Percentiles rank a stretch among this genome's conserved stretches.
phyloP scores from a whole-genome alignment of 176 grass and related monocot species.

The Themeda triandra region DNA sequence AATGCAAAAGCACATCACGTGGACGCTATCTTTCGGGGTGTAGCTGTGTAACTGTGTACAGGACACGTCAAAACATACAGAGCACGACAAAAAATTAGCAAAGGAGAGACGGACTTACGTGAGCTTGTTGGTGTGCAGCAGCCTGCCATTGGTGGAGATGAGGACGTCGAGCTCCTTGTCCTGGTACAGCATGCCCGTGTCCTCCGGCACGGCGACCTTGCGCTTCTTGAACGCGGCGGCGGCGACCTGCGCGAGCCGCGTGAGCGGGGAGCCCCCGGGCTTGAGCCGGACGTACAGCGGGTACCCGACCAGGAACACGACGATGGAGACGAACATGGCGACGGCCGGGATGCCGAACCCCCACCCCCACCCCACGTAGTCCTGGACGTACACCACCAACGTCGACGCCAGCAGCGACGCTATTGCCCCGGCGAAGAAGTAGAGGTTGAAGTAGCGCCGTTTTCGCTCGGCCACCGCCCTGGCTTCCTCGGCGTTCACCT shows the following conservation, averaged over 20 bases:
- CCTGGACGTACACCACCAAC: conserved; percentile 68
- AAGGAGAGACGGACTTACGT: not conserved
- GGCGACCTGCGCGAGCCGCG: conserved; percentile 39
- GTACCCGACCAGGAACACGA: conserved; percentile 45
- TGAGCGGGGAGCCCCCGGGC: conserved; percentile 47
- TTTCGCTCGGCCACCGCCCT: conserved; percentile 6
- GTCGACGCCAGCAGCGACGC: conserved; percentile 44
- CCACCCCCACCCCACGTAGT: conserved; percentile 59
- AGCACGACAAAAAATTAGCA: not conserved
- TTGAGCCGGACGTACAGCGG: conserved; percentile 44
- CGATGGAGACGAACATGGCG: conserved; percentile 52
- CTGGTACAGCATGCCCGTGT: conserved; percentile 49
- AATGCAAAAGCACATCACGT: not conserved
- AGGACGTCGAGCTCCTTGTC: conserved; percentile 56
- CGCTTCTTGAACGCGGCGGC: conserved; percentile 51
- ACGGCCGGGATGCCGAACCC: conserved; percentile 55
- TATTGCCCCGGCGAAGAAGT: conserved; percentile 59
- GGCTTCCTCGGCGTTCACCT: not conserved
- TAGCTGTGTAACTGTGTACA: not conserved
- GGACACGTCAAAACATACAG: not conserved
- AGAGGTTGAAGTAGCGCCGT: conserved; percentile 77
- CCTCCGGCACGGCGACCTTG: conserved; percentile 28
- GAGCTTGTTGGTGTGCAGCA: conserved; percentile 51
- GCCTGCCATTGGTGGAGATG: conserved; percentile 62
- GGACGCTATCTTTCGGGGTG: not conserved